phyloP scores from a whole-genome alignment of 2,329 filamentous ascomycete species.

The Xylariales sp. region DNA sequence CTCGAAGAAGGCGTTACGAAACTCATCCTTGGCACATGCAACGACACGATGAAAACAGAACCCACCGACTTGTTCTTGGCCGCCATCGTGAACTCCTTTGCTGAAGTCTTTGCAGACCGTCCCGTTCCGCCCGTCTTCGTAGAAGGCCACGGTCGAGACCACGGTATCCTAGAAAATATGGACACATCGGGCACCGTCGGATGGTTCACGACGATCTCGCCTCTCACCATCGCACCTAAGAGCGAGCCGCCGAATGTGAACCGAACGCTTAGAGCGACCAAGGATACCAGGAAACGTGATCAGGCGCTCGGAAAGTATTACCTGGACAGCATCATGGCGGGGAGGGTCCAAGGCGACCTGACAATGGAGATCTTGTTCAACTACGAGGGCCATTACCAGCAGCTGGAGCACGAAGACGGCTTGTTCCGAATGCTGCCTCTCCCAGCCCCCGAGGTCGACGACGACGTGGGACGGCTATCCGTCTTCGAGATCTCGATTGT shows the following conservation, averaged over 20 bases:
- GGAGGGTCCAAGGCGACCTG: not conserved
- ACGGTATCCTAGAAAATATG: not conserved
- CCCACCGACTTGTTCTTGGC: conserved; percentile 5
- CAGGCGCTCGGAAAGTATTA: not conserved
- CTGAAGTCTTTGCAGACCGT: conserved; percentile 3
- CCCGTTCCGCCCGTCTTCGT: conserved; percentile 2
- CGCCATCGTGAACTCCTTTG: conserved; percentile 5
- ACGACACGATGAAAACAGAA: conserved; percentile 4
- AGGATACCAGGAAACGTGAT: not conserved
- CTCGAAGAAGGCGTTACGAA: not conserved
- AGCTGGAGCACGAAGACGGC: conserved; percentile 7
- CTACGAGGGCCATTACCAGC: conserved; percentile 9
- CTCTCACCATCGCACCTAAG: too few relatives aligned
- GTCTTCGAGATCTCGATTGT: conserved; percentile 7
- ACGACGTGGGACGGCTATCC: not conserved
- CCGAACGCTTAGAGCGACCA: conserved; percentile 4
- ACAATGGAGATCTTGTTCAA: conserved; percentile 10
- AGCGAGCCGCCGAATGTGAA: not conserved
- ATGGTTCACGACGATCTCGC: conserved; percentile 11
- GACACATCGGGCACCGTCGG: conserved; percentile 9
- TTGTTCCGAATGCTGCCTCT: conserved; percentile 9
- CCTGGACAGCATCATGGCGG: not conserved
- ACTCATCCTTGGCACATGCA: conserved; percentile 5
- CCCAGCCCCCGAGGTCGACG: conserved; percentile 3
- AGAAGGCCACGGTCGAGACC: conserved; percentile 9